Conservation (phyloP, 2,329 filamentous ascomycete species). For the Ceratocystis papillata region DNA sequence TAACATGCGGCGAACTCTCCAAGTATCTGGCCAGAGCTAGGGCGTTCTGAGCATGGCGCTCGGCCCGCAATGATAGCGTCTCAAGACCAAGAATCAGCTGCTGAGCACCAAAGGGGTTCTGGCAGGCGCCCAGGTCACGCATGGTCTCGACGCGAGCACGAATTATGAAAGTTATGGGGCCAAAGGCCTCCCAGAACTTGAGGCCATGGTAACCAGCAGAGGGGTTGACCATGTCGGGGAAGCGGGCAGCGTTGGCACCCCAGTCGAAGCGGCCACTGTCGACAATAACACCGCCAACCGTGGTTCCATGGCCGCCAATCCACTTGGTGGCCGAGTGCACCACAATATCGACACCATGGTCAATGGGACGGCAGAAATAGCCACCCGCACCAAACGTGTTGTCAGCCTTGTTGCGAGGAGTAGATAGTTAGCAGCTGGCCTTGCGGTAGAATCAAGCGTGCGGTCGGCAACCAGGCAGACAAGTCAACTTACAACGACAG, state of each 20-base stretch:
- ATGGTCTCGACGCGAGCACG: slow-evolving; percentile 80
- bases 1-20: slow-evolving; percentile 69
- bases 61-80: slow-evolving; percentile 75
- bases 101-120: slow-evolving; percentile 89
- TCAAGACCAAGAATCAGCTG: slow-evolving; percentile 82
- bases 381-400: slow-evolving; percentile 94
- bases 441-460: neutral
- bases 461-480: neutral
- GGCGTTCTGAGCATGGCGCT: slow-evolving; percentile 79
- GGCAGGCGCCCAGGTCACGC: slow-evolving; percentile 68
- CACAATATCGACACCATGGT: slow-evolving; percentile 85
- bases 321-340: slow-evolving; percentile 93
- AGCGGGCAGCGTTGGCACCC: slow-evolving; percentile 70
- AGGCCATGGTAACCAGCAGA: slow-evolving; percentile 84
- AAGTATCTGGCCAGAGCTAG: slow-evolving; percentile 71
- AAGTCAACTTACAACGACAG: slow-evolving; percentile 44
- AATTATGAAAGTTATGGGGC: slow-evolving; percentile 69
- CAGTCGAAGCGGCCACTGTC: slow-evolving; percentile 92
- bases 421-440: neutral
- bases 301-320: slow-evolving; percentile 93
- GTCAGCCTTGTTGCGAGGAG: slow-evolving; percentile 50
- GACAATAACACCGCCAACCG: slow-evolving; percentile 74
- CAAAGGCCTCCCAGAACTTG: slow-evolving; percentile 91
- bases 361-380: slow-evolving; percentile 75
- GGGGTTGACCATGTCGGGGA: slow-evolving; percentile 87